phyloP scores from a whole-genome alignment of 805 yeast species.

The Millerago galiae region DNA sequence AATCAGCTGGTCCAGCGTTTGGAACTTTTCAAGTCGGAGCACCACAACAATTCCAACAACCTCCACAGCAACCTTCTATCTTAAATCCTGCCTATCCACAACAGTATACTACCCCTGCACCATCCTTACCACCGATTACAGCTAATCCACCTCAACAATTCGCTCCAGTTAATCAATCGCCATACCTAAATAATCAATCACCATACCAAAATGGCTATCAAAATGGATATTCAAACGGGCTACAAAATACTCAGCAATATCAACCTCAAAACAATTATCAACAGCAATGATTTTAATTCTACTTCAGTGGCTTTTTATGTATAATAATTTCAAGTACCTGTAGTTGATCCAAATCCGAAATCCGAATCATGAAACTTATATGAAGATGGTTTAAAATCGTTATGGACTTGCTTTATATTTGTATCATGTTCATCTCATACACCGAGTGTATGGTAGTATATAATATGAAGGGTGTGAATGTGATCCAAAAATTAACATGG shows the following conservation, averaged over 20 bases:
- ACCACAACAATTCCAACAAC: not conserved
- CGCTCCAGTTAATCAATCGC: not conserved
- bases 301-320: not conserved
- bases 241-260: not conserved
- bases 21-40: constrained; percentile 4
- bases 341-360: not conserved
- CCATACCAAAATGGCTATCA: not conserved
- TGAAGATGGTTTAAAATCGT: not conserved
- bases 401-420: too few relatives aligned
- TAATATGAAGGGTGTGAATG: too few relatives aligned
- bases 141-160: not conserved
- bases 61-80: not conserved
- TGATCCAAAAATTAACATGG: too few relatives aligned
- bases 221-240: too few relatives aligned
- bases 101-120: not conserved
- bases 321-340: not conserved
- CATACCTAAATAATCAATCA: not conserved
- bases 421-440: too few relatives aligned
- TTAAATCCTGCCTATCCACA: not conserved
- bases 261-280: not conserved
- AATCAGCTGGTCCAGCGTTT: constrained; percentile 1
- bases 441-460: too few relatives aligned
- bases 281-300: not conserved
- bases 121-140: not conserved
- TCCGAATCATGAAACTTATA: not conserved